Percentiles rank a stretch among this genome's conserved stretches.
These are phyloP conservation scores for Cystofilobasidium ferigula DNA, from an alignment of 768 basidiomycete species.

Conservation along the genomic window DNA sequence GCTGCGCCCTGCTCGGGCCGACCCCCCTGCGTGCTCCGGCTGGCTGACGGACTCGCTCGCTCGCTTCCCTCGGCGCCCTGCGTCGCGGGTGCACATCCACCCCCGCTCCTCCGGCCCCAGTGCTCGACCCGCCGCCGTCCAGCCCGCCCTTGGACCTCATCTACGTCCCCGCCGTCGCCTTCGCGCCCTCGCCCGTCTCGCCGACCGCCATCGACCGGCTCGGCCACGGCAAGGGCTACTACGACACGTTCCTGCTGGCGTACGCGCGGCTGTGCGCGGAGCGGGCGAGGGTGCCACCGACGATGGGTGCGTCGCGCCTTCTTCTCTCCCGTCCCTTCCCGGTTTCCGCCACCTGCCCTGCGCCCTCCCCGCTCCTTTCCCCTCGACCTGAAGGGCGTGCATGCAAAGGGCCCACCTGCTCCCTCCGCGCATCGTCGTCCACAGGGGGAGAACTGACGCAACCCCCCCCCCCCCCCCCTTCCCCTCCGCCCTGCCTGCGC, in stretches of 20 bases:
- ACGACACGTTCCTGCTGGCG: slow-evolving; percentile 11
- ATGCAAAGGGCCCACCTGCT: background rate
- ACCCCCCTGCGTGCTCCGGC: background rate
- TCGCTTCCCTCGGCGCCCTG: no score
- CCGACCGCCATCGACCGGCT: background rate
- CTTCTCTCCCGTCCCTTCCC: no score
- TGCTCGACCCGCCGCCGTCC: background rate
- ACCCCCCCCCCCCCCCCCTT: no score
- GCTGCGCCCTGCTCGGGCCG: background rate
- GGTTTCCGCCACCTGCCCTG: no score
- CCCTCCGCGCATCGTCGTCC: background rate
- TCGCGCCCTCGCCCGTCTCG: background rate
- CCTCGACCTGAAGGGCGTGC: background rate
- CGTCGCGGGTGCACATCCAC: no score
- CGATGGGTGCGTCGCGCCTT: slow-evolving; percentile 18
- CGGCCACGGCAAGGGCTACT: slow-evolving; percentile 13
- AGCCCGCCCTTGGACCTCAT: slow-evolving; percentile 2
- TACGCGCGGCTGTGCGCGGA: background rate
- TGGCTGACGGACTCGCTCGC: background rate
- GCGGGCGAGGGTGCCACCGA: background rate
- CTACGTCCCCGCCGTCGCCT: slow-evolving; percentile 10
- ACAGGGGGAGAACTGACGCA: no score
- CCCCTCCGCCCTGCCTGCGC: no score
- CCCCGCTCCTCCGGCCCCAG: background rate
- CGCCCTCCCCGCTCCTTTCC: background rate